A percentile compares a stretch with the other conserved stretches of the same genome.
These are phyloP conservation scores for Suhomyces pyralidae DNA, from an alignment of 805 yeast genomes.

Conservation along the genomic window DNA sequence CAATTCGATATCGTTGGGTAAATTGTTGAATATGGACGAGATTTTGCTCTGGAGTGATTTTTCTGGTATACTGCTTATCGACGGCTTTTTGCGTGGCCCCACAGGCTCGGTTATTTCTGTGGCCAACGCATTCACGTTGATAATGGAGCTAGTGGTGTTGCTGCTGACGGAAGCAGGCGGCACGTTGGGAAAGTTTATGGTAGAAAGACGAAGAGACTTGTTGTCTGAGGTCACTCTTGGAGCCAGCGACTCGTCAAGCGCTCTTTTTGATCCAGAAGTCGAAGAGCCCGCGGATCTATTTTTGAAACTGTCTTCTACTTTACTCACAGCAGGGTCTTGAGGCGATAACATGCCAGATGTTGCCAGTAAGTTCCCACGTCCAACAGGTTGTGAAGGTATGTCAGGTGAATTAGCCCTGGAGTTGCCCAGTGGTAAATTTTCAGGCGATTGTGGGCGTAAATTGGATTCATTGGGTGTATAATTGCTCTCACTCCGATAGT, in stretches of 20 bases:
- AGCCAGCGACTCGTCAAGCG: slow-evolving; percentile 5
- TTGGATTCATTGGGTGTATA: no score
- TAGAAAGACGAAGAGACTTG: slow-evolving; percentile 30
- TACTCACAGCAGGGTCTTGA: background rate
- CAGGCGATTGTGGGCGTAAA: background rate
- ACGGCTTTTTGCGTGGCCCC: slow-evolving; percentile 3
- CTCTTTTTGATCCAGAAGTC: background rate
- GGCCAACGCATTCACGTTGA: slow-evolving; percentile 30
- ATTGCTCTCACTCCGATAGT: no score
- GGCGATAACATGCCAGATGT: background rate
- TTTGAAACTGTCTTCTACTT: background rate
- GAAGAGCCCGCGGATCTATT: background rate
- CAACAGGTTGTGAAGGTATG: background rate
- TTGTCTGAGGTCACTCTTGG: slow-evolving; percentile 38
- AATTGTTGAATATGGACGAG: slow-evolving; percentile 40
- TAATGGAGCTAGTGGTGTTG: slow-evolving; percentile 32
- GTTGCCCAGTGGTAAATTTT: background rate
- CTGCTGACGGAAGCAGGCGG: slow-evolving; percentile 18
- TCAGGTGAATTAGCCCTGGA: background rate
- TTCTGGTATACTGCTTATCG: background rate
- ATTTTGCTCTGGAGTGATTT: slow-evolving; percentile 30
- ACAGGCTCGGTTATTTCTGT: slow-evolving; percentile 3
- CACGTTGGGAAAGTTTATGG: slow-evolving; percentile 18
- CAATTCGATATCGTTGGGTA: slow-evolving; percentile 47
- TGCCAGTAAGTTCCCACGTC: background rate